Evolutionary conservation across 108 stramenopile genomes (phyloP), one percentile per base, ranked within the genome.

Genomic region (Skeletonema costatum): DNA sequence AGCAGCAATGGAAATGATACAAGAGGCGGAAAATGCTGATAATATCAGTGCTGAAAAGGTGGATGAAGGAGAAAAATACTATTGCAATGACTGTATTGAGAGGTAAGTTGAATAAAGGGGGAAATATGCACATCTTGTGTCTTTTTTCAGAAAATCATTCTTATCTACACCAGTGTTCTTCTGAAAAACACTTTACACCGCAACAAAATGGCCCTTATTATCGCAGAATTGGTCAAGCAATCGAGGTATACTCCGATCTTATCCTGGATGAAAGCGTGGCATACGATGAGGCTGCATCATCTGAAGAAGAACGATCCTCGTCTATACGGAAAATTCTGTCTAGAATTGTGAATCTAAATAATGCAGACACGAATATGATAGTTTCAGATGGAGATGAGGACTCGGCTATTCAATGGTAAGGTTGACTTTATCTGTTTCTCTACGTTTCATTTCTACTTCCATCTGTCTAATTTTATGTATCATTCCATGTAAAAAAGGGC

Each of bases 231-330:
- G 73, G 68, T 9, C 36, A 32, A 53, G 73, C 73, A 58, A 25
- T 80, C 29, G 79, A 80, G 13, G 32, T 66, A 5, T 67, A 60
- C 39, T 69, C 79, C 31, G 68, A 72, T 10, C 32, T 44, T 31
- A 35, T 80, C 14, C 35, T 70, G 19, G 66, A 74, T 25, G 79
- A 80, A 29, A 70, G 79, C 53, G 21, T 58, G 13, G 60, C 35
- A 19, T 80, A 70, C 64, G 79, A 80, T 51, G 72, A 74, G 63
- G 73, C 68, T 11, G 79, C 79, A 65, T 59, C 73, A 8, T 69
- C 44, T 9, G 79, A 80, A 51, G 79, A 80, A 64, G 68, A 74
- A 63, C 60, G 73, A 30, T 53, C 68, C 13, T 68, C 30, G 8
- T 75, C 74, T 38, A 75, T 66, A 19, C 51, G 58, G 9, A 39